Evolutionary conservation across 345 rosid species (phyloP).

Genomic region (Cardiospermum halicacabum): DNA sequence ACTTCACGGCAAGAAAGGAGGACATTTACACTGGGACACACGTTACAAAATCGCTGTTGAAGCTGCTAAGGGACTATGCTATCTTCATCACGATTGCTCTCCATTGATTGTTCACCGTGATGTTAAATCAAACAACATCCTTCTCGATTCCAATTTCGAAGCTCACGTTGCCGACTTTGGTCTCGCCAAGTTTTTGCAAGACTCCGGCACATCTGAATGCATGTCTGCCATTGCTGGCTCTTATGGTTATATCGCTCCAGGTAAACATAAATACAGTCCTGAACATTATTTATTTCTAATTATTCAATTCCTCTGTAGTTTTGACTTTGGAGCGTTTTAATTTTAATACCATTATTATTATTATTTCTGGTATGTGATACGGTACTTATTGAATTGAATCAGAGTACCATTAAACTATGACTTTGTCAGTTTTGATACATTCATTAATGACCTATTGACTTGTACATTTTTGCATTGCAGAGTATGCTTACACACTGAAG

Average conservation of each 20-base stretch:
- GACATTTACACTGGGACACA: conserved; percentile 84
- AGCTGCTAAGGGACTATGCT: conserved; percentile 86
- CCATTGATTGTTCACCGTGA: conserved; percentile 84
- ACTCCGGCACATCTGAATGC: conserved; percentile 87
- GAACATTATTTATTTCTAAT: neutral
- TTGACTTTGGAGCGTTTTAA: conserved; percentile 5
- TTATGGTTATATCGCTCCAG: conserved; percentile 94
- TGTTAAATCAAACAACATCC: conserved; percentile 84
- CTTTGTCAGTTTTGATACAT: neutral
- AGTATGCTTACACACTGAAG: conserved; percentile 91
- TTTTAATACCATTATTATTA: too few species aligned
- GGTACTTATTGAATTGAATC: conserved; percentile 12
- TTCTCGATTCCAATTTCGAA: conserved; percentile 72
- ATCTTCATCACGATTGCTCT: conserved; percentile 86
- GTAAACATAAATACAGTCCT: conserved; percentile 33
- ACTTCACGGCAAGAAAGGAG: conserved; percentile 89
- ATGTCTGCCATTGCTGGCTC: conserved; percentile 98
- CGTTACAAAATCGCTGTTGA: conserved; percentile 81
- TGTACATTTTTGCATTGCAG: conserved; percentile 35
- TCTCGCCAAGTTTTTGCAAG: conserved; percentile 87
- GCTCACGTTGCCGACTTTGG: conserved; percentile 98
- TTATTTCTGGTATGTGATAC: too few species aligned
- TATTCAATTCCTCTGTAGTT: conserved; percentile 3
- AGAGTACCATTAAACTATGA: too few species aligned
- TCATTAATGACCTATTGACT: too few species aligned